Percentiles rank a stretch among this genome's conserved stretches.
These are phyloP conservation scores for Penicillium lividum DNA, from an alignment of 495 filamentous ascomycete genomes.

Conservation along the genomic window DNA sequence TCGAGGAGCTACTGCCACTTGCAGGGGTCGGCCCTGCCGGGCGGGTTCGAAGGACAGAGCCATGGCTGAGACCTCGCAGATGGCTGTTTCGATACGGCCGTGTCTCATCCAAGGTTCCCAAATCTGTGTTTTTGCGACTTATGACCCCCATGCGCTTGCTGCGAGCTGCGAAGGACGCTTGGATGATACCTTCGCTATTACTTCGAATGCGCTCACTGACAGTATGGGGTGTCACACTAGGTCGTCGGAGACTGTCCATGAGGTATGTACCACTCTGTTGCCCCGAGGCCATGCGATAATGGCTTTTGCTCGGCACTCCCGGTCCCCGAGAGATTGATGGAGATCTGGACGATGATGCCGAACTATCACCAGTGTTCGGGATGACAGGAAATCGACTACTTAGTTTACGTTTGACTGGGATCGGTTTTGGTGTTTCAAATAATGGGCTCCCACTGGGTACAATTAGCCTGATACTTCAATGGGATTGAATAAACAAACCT, in stretches of 20 bases:
- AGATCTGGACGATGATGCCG: conserved; percentile 55
- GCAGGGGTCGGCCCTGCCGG: conserved; percentile 40
- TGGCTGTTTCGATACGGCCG: conserved; percentile 74
- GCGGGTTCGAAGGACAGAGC: conserved; percentile 67
- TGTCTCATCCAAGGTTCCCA: conserved; percentile 74
- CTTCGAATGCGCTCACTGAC: conserved; percentile 82
- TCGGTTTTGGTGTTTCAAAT: conserved; percentile 72
- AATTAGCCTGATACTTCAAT: conserved; percentile 14
- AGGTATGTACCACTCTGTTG: conserved; percentile 56
- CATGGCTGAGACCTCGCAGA: conserved; percentile 77
- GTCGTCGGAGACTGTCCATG: conserved; percentile 61
- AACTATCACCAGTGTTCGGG: conserved; percentile 57
- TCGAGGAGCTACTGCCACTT: conserved; percentile 52
- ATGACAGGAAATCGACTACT: conserved; percentile 84
- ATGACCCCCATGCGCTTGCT: conserved; percentile 84
- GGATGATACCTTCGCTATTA: conserved; percentile 82
- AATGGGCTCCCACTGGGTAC: conserved; percentile 46
- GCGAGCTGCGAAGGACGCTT: conserved; percentile 56
- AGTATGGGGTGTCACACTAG: conserved; percentile 64
- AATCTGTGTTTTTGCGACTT: conserved; percentile 68
- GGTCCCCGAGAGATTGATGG: conserved; percentile 67
- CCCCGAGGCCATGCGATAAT: conserved; percentile 76
- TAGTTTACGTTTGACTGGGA: conserved; percentile 69
- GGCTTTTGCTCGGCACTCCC: conserved; percentile 72
- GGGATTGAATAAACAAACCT: conserved; percentile 51